Evolutionary conservation across 805 yeast species (phyloP).

Genomic region (Ogataea trehaloabstinens): DNA sequence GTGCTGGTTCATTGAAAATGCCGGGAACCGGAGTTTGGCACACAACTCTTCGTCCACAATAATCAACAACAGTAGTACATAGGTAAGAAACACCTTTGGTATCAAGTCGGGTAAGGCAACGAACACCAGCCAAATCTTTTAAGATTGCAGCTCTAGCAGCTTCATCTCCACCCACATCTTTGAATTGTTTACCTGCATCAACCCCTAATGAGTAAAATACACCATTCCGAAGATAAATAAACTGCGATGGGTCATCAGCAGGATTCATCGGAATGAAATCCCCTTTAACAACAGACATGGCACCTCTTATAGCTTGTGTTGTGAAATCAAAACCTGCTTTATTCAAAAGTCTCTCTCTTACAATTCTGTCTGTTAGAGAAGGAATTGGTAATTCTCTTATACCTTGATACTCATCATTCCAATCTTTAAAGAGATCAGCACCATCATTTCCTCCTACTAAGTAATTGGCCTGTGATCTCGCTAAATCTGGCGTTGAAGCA

Average conservation of each 20-base stretch:
- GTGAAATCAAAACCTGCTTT: constrained; percentile 77
- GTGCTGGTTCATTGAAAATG: constrained; percentile 51
- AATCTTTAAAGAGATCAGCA: constrained; percentile 61
- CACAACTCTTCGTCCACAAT: constrained; percentile 80
- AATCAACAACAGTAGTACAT: constrained; percentile 85
- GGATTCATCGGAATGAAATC: constrained; percentile 79
- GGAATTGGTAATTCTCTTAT: constrained; percentile 66
- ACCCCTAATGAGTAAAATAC: constrained; percentile 82
- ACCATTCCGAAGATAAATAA: constrained; percentile 74
- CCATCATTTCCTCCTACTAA: constrained; percentile 59
- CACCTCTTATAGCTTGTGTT: constrained; percentile 72
- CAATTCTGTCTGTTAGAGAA: constrained; percentile 57
- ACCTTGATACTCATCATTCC: constrained; percentile 90
- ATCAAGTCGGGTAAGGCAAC: constrained; percentile 64
- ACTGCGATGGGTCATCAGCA: constrained; percentile 57
- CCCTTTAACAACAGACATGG: constrained; percentile 70
- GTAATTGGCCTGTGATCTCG: constrained; percentile 56
- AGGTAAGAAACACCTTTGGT: constrained; percentile 63
- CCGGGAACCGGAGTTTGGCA: constrained; percentile 98
- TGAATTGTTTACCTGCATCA: constrained; percentile 66
- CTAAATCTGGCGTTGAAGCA: constrained; percentile 47
- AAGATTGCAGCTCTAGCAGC: constrained; percentile 80
- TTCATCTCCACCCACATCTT: constrained; percentile 70
- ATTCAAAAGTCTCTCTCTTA: constrained; percentile 72
- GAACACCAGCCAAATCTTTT: constrained; percentile 76